Conservation (phyloP, 352 stramenopile species). For the Phytophthora palmivora region DNA sequence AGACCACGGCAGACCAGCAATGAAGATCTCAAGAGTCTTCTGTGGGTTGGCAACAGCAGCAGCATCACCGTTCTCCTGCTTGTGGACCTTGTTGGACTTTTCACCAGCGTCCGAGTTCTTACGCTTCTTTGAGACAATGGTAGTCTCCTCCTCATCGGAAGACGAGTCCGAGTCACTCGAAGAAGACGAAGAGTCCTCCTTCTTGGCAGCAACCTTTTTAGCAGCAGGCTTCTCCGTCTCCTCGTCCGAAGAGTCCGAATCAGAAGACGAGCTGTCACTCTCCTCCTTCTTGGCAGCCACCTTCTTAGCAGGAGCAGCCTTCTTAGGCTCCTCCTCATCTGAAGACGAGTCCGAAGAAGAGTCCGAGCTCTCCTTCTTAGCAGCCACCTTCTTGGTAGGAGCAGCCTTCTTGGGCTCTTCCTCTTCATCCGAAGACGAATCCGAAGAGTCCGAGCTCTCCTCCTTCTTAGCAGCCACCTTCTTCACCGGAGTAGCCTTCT, state of each 20-base stretch:
- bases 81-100: conserved; percentile 77
- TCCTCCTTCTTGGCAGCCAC: conserved; percentile 57
- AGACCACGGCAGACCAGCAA: conserved; percentile 96
- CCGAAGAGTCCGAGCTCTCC: conserved; percentile 47
- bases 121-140: conserved; percentile 82
- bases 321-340: conserved; percentile 48
- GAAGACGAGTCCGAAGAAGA: conserved; percentile 41
- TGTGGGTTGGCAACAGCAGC: conserved; percentile 56
- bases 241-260: conserved; percentile 67
- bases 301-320: conserved; percentile 38
- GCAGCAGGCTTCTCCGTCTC: conserved; percentile 47
- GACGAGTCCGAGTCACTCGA: conserved; percentile 55
- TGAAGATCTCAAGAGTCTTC: conserved; percentile 81
- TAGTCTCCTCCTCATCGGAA: conserved; percentile 78
- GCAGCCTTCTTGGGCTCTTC: conserved; percentile 36
- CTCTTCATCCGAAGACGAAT: conserved; percentile 73
- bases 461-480: conserved; percentile 67
- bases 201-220: conserved; percentile 46
- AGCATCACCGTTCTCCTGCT: conserved; percentile 74
- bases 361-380: conserved; percentile 53
- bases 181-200: conserved; percentile 45
- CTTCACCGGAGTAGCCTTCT: conserved; percentile 52
- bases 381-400: conserved; percentile 47
- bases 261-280: conserved; percentile 41
- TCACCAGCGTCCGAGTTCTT: conserved; percentile 79